Evolutionary conservation across 208 protist genomes (phyloP).

Genomic region (Wallacemonas sp.): DNA sequence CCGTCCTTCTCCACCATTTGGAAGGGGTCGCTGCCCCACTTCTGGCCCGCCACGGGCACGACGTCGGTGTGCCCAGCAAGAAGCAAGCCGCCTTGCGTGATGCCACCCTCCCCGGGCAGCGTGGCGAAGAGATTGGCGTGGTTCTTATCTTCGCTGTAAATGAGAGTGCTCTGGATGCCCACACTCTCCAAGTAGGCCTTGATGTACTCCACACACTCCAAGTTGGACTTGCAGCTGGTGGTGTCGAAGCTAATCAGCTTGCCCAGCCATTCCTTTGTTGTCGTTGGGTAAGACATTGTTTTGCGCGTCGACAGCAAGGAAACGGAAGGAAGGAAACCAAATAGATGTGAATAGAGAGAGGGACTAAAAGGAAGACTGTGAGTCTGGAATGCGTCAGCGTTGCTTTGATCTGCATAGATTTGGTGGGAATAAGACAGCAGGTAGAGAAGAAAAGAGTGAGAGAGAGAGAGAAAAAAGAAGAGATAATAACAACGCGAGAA

Average conservation of each 20-base stretch:
- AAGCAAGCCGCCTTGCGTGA: conserved; percentile 46
- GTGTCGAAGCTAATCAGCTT: conserved; percentile 66
- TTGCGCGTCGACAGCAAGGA: too few relatives aligned
- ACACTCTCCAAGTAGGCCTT: conserved; percentile 32
- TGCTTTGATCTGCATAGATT: too few relatives aligned
- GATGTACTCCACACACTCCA: conserved; percentile 51
- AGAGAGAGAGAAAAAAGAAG: too few relatives aligned
- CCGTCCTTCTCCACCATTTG: conserved; percentile 46
- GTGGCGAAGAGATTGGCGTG: conserved; percentile 54
- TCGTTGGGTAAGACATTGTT: conserved; percentile 12
- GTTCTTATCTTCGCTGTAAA: conserved; percentile 24
- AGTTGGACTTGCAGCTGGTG: conserved; percentile 59
- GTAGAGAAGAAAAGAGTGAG: too few relatives aligned
- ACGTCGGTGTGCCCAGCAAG: conserved; percentile 69
- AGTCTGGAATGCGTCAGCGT: too few relatives aligned
- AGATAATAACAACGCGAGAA: too few relatives aligned
- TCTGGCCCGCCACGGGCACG: conserved; percentile 72
- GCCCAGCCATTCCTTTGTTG: conserved; percentile 31
- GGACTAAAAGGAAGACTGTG: too few relatives aligned
- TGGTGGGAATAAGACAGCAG: too few relatives aligned
- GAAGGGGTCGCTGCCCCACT: conserved; percentile 65
- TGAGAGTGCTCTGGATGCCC: conserved; percentile 29
- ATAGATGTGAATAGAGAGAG: too few relatives aligned
- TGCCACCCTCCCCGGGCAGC: conserved; percentile 29
- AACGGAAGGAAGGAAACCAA: too few relatives aligned